Base-by-base conservation (phyloP, 2,329 filamentous ascomycete species). In the Ascochyta clinopodiicola region DNA sequence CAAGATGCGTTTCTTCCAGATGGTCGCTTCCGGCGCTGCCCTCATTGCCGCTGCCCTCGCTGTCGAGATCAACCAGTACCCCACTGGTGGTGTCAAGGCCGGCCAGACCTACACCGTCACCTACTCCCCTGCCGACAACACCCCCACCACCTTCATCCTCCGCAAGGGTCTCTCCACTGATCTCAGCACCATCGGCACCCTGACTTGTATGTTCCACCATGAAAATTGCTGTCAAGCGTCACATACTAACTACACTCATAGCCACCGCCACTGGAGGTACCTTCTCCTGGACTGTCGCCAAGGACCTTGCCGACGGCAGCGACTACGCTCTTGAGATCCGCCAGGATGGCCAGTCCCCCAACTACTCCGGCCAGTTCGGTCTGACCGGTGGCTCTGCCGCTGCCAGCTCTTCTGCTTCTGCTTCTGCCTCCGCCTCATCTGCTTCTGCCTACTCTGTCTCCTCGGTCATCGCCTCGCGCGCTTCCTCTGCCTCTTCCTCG, bases 261-360 rank as follows among this genome's bases (percentile, higher is more conserved):
- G 79, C 70, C 35, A 57, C 75, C 49, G 81, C 78, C 22, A 77
- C 72, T 44, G 78, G 77, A 44, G 81, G 80, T 52, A 73, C 68
- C 22, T 84, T 76, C 77, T 76, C 74, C 51, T 87, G 83, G 82
- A 83, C 77, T 15, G 81, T 82, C 5, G 69, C 74, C 35, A 69
- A 65, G 22, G 70, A 65, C 35, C 75, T 86, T 25, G 63, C 71
- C 39, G 71, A 78, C 59, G 80, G 74, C 51, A 56, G 70, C 34
- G 77, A 85, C 75, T 88, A 87, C 67, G 84, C 86, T 50, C 80
- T 88, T 54, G 74, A 86, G 70, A 86, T 88, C 73, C 69, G 65
- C 13, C 84, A 86, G 68, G 80, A 77, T 55, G 74, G 68, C 36
- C 60, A 76, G 44, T 66, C 77, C 9, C 39, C 40, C 70, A 88